These are phyloP conservation scores for Hygrocybe punicea DNA, from an alignment of 768 basidiomycete species.

Conservation along the genomic window DNA sequence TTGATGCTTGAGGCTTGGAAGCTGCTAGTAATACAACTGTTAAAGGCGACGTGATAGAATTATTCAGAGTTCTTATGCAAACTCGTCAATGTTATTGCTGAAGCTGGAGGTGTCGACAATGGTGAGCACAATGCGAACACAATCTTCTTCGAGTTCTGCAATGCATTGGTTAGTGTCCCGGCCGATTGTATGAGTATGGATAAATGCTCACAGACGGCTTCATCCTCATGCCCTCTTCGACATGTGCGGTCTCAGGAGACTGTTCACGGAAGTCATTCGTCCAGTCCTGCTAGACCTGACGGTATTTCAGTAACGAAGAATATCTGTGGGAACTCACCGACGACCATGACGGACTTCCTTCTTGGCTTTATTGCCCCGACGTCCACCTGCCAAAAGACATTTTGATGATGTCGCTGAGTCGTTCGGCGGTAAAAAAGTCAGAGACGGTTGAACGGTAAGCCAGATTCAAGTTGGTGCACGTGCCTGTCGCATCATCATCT, in stretches of 20 bases:
- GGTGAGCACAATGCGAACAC: conserved; percentile 94
- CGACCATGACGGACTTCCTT: conserved; percentile 98
- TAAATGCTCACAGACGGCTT: conserved; percentile 82
- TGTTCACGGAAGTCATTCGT: conserved; percentile 98
- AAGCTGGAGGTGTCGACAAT: conserved; percentile 99
- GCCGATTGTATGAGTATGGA: not conserved
- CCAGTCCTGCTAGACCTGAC: conserved; percentile 95
- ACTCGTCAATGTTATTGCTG: conserved; percentile 97
- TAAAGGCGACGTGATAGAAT: not conserved
- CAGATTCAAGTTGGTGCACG: too few species aligned
- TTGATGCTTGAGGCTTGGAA: conserved; percentile 97
- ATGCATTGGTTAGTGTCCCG: conserved; percentile 1
- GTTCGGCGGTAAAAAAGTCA: conserved; percentile 31
- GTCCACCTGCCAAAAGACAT: conserved; percentile 86
- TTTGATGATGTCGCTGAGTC: conserved; percentile 27
- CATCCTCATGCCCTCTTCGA: conserved; percentile 91
- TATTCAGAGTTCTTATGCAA: conserved; percentile 62
- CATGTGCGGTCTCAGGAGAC: conserved; percentile 89
- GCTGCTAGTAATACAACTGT: conserved; percentile 39
- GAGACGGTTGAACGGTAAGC: conserved; percentile 32
- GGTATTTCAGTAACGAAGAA: conserved; percentile 10
- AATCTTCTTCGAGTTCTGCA: conserved; percentile 97
- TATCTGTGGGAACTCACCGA: conserved; percentile 57
- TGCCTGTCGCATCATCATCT: too few species aligned
- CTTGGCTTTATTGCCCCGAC: conserved; percentile 92